Conservation (phyloP, 306 rosid species). For the Sphenostylis stenocarpa region DNA sequence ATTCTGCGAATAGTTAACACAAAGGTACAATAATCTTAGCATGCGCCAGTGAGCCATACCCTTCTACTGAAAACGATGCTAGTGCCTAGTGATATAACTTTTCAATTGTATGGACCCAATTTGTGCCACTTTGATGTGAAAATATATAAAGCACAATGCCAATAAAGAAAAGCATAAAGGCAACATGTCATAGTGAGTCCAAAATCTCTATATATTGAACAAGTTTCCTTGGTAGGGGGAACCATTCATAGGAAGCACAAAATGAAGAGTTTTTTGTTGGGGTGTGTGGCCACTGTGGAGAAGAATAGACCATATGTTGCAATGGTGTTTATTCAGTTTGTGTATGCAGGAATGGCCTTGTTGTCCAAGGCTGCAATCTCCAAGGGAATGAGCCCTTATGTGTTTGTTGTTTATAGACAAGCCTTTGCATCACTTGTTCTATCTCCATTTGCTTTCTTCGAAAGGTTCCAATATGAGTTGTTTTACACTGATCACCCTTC, state of each 20-base stretch:
- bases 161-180: constrained; percentile 30
- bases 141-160: constrained; percentile 22
- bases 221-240: not conserved
- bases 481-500: not conserved
- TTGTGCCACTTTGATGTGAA: constrained; percentile 31
- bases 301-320: constrained; percentile 66
- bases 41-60: constrained; percentile 5
- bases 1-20: not conserved
- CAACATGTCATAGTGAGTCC: not conserved
- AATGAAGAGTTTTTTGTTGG: constrained; percentile 43
- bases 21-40: constrained; percentile 33
- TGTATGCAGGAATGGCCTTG: constrained; percentile 92
- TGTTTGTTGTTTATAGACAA: constrained; percentile 92
- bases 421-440: constrained; percentile 72
- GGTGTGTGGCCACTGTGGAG: constrained; percentile 26
- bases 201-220: constrained; percentile 39
- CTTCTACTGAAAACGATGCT: constrained; percentile 15
- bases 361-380: constrained; percentile 87
- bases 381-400: constrained; percentile 84
- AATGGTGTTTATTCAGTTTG: constrained; percentile 67
- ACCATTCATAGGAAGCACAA: constrained; percentile 17
- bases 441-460: constrained; percentile 77
- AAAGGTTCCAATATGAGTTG: constrained; percentile 52
- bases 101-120: constrained; percentile 24
- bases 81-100: constrained; percentile 42